Conservation (phyloP, 176 grass and related monocot genomes). For the Eragrostis curvula region DNA sequence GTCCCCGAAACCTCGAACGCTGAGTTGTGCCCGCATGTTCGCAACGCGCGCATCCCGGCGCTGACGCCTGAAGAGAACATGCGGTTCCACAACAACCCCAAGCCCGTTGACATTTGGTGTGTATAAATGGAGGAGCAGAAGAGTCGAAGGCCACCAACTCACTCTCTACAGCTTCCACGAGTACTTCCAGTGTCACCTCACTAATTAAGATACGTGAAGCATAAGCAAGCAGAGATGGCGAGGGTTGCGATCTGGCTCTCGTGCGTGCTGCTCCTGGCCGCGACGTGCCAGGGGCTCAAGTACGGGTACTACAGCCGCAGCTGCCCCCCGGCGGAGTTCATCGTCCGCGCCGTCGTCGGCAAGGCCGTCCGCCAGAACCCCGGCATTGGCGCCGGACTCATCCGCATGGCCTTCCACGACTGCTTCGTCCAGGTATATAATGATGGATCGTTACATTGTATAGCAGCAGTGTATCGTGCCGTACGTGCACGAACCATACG, state of each 20-base stretch:
- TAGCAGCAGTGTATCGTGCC: neutral
- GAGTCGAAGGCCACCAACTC: neutral
- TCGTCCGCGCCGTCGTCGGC: constrained; percentile 24
- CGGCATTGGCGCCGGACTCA: constrained; percentile 57
- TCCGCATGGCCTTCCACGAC: constrained; percentile 76
- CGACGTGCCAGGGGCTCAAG: constrained; percentile 25
- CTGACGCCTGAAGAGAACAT: neutral
- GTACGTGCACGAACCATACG: neutral
- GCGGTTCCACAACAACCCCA: neutral
- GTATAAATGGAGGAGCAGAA: constrained; percentile 13
- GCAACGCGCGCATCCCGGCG: neutral
- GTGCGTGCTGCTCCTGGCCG: constrained; percentile 16
- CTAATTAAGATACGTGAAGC: neutral
- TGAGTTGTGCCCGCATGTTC: neutral
- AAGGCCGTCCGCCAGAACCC: constrained; percentile 30
- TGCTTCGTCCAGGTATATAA: constrained; percentile 78
- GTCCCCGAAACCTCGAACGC: neutral
- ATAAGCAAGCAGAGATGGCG: neutral
- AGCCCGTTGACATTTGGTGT: neutral
- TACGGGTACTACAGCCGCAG: constrained; percentile 40
- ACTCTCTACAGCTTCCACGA: neutral
- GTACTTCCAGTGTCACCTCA: neutral
- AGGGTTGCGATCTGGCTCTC: constrained; percentile 22
- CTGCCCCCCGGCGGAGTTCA: constrained; percentile 50
- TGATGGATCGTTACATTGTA: no score